A percentile compares a stretch with the other conserved stretches of the same genome.
These are phyloP conservation scores for Pinus albicaulis DNA, from an alignment of 75 land plant species.

Conservation along the genomic window DNA sequence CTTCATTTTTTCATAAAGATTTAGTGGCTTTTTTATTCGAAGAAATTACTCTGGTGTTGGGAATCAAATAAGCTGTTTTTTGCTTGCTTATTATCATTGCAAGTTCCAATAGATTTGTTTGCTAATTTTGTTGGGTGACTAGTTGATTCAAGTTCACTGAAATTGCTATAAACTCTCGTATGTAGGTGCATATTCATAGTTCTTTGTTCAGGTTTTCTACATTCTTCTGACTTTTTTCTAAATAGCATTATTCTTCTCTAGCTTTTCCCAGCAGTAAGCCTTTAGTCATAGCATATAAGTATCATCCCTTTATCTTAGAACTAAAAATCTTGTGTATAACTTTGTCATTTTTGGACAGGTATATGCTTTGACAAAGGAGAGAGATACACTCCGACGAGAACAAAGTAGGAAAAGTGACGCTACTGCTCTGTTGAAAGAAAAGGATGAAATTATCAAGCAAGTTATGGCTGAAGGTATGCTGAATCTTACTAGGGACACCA, in stretches of 20 bases:
- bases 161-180: not conserved
- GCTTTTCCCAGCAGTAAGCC: not conserved
- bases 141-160: not conserved
- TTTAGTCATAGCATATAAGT: not conserved
- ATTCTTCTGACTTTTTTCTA: not conserved
- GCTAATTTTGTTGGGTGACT: not conserved
- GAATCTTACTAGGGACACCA: conserved; percentile 1
- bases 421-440: conserved; percentile 91
- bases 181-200: not conserved
- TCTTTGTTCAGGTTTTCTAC: too few species aligned
- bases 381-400: conserved; percentile 93
- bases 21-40: not conserved
- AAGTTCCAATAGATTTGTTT: not conserved
- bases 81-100: not conserved
- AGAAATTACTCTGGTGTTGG: not conserved
- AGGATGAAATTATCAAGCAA: conserved; percentile 97
- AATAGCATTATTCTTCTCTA: not conserved
- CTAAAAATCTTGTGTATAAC: not conserved
- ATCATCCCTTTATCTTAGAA: not conserved
- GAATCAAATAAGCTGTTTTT: not conserved
- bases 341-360: conserved; percentile 47
- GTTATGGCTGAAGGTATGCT: conserved; percentile 97
- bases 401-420: conserved; percentile 88
- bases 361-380: conserved; percentile 94
- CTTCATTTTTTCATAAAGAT: too few species aligned